Conservation (phyloP, 2,329 filamentous ascomycete genomes). For the Waltergamsia citrina region DNA sequence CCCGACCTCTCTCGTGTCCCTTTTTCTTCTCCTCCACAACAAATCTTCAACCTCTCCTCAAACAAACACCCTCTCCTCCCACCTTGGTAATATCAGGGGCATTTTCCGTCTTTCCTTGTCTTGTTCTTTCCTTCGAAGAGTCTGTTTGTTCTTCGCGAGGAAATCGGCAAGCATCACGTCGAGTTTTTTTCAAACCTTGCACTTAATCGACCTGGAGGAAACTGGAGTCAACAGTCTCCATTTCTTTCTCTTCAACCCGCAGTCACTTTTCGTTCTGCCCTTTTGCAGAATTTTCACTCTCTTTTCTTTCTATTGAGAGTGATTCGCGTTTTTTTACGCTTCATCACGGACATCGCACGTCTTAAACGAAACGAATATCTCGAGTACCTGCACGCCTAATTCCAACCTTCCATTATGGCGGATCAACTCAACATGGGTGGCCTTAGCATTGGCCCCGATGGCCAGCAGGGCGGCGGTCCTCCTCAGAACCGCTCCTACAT, state of each 20-base stretch:
- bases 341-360: too few relatives aligned
- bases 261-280: slow-evolving; percentile 15
- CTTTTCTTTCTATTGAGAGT: slow-evolving; percentile 18
- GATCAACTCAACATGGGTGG: slow-evolving; percentile 77
- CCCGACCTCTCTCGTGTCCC: slow-evolving; percentile 12
- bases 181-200: slow-evolving; percentile 6
- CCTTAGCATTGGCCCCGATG: slow-evolving; percentile 50
- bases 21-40: slow-evolving; percentile 22
- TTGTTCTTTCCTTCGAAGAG: slow-evolving; percentile 33
- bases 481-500: slow-evolving; percentile 59
- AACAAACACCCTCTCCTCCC: slow-evolving; percentile 18
- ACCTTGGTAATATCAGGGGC: slow-evolving; percentile 16
- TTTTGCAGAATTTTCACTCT: slow-evolving; percentile 15
- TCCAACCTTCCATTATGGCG: slow-evolving; percentile 51
- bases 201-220: slow-evolving; percentile 21
- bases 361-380: slow-evolving; percentile 10
- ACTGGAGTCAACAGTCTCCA: slow-evolving; percentile 6
- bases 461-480: slow-evolving; percentile 16
- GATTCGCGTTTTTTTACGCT: slow-evolving; percentile 7
- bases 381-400: slow-evolving; percentile 6
- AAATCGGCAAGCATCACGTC: slow-evolving; percentile 7
- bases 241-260: slow-evolving; percentile 7
- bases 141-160: slow-evolving; percentile 29
- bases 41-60: slow-evolving; percentile 19
- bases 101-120: slow-evolving; percentile 26